Conservation (phyloP, 306 rosid genomes). For the Corylus avellana region DNA sequence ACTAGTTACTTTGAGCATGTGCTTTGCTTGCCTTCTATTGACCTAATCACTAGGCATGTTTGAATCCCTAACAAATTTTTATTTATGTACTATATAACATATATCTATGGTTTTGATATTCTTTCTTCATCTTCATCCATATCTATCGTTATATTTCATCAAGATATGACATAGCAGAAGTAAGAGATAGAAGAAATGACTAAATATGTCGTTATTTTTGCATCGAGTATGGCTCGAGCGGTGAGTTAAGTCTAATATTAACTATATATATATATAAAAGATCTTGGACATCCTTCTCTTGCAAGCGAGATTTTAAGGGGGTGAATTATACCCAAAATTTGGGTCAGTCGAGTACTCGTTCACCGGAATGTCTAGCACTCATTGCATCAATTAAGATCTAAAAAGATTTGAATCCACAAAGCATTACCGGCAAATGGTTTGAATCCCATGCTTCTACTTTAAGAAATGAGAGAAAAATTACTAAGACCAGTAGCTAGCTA, state of each 20-base stretch:
- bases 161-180: background rate
- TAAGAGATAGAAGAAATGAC: too few relatives aligned
- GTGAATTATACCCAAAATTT: too few relatives aligned
- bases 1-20: constrained; percentile 33
- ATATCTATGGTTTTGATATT: background rate
- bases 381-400: too few relatives aligned
- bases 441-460: background rate
- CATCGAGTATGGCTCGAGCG: too few relatives aligned
- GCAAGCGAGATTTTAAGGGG: too few relatives aligned
- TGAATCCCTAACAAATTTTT: background rate
- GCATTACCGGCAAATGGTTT: background rate
- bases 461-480: background rate
- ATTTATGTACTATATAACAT: background rate
- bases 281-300: too few relatives aligned
- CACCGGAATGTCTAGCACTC: too few relatives aligned
- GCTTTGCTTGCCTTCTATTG: constrained; percentile 41
- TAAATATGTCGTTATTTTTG: too few relatives aligned
- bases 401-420: too few relatives aligned
- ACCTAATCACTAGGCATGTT: constrained; percentile 38
- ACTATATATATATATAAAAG: too few relatives aligned
- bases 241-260: too few relatives aligned
- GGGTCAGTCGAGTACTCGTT: too few relatives aligned
- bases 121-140: background rate
- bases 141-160: background rate
- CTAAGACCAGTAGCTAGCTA: background rate